Evolutionary conservation across 2,329 filamentous ascomycete species (phyloP).

Genomic region (Hymenoscyphus fructigenus): DNA sequence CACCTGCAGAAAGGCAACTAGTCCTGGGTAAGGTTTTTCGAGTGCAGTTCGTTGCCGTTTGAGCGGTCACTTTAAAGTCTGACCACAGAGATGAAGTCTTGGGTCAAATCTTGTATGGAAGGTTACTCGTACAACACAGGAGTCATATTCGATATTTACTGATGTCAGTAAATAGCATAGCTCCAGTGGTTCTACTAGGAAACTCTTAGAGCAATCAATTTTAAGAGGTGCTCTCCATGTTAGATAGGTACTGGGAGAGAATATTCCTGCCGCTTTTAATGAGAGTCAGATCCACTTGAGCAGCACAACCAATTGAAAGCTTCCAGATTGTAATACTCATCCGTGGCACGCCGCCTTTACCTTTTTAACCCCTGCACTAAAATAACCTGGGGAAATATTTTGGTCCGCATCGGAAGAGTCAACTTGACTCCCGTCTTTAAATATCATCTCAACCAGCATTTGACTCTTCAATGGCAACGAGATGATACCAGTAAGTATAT

Average conservation of each 20-base stretch:
- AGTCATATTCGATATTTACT: too few species aligned
- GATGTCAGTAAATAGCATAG: too few species aligned
- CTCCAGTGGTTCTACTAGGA: too few species aligned
- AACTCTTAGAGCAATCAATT: too few species aligned
- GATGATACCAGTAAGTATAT: constrained; percentile 29
- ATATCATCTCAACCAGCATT: background rate
- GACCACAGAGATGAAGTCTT: too few species aligned
- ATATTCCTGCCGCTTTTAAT: too few species aligned
- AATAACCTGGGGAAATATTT: background rate
- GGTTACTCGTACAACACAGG: too few species aligned
- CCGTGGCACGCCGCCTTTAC: background rate
- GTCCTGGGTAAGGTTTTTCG: background rate
- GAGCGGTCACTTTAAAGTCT: background rate
- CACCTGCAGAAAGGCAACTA: background rate
- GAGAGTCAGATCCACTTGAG: background rate
- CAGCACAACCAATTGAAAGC: background rate
- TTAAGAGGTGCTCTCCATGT: too few species aligned
- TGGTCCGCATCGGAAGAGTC: background rate
- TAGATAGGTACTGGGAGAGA: too few species aligned
- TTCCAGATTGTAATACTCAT: background rate
- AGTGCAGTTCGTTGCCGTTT: background rate
- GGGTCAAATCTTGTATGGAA: too few species aligned
- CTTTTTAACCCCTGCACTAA: background rate
- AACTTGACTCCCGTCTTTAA: background rate
- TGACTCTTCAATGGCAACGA: constrained; percentile 27